A percentile compares a stretch with the other conserved stretches of the same genome.
These are phyloP conservation scores for Papilionanthe hybrid DNA, from an alignment of 116 monocot species.

Conservation along the genomic window DNA sequence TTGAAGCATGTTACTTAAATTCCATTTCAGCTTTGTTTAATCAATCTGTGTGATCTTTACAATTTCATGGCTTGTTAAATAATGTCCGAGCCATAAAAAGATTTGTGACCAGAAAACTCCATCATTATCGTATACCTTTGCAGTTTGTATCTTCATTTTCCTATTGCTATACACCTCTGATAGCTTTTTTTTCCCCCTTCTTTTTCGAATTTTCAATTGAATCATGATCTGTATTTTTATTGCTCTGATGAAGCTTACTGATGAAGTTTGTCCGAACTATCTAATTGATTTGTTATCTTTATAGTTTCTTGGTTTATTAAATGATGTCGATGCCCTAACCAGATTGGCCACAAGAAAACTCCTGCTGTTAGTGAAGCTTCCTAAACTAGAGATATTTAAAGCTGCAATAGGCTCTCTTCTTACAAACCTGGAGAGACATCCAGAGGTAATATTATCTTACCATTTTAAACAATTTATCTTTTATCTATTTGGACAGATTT, in stretches of 20 bases:
- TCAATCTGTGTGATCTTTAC: too few relatives aligned
- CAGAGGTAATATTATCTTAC: conserved; percentile 44
- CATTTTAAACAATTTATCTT: background rate
- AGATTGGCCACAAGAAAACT: conserved; percentile 62
- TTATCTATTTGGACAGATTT: background rate
- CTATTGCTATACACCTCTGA: background rate
- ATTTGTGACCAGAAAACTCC: background rate
- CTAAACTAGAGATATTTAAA: conserved; percentile 46
- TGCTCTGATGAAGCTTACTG: background rate
- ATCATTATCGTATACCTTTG: background rate
- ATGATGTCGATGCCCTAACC: conserved; percentile 45
- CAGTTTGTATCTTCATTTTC: background rate
- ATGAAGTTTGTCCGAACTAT: background rate
- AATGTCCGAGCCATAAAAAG: too few relatives aligned
- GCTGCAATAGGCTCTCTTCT: conserved; percentile 45
- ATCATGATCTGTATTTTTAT: background rate
- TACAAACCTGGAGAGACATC: conserved; percentile 52
- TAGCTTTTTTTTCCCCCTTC: background rate
- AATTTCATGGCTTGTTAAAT: background rate
- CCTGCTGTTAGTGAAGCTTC: conserved; percentile 41
- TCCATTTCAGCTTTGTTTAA: too few relatives aligned
- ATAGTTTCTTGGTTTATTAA: conserved; percentile 76
- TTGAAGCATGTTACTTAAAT: too few relatives aligned
- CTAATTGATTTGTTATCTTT: conserved; percentile 14
- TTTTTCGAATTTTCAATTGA: too few relatives aligned